phyloP scores from a whole-genome alignment of 2,329 filamentous ascomycete species.

The Atkinsonella hypoxylon region DNA sequence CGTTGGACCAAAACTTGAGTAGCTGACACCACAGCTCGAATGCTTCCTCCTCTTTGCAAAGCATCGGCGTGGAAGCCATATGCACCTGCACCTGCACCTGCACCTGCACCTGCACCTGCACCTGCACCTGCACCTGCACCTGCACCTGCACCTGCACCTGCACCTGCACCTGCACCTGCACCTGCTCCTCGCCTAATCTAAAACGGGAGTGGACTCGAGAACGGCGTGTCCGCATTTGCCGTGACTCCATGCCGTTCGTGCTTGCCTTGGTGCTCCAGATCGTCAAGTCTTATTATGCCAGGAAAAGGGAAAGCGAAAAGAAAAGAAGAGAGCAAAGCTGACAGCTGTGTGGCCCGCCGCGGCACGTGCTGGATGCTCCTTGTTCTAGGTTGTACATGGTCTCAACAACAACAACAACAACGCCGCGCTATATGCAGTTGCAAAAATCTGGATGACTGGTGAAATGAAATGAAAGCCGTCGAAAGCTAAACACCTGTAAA shows the following conservation, averaged over 20 bases:
- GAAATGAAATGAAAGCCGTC: background rate
- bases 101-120: no score
- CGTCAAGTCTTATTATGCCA: background rate
- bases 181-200: no score
- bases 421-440: slow-evolving; percentile 6
- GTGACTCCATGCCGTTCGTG: background rate
- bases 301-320: background rate
- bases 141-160: no score
- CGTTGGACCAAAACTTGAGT: background rate
- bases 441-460: background rate
- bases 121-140: no score
- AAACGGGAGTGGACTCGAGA: background rate
- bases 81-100: no score
- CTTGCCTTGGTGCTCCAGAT: background rate
- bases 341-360: background rate
- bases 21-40: background rate
- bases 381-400: background rate
- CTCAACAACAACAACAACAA: slow-evolving; percentile 4
- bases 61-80: background rate
- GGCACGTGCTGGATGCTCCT: background rate
- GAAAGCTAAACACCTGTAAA: background rate
- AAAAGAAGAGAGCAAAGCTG: background rate
- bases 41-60: background rate
- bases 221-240: background rate
- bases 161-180: no score